Conservation (phyloP, 345 rosid genomes). For the Linum usitatissimum region DNA sequence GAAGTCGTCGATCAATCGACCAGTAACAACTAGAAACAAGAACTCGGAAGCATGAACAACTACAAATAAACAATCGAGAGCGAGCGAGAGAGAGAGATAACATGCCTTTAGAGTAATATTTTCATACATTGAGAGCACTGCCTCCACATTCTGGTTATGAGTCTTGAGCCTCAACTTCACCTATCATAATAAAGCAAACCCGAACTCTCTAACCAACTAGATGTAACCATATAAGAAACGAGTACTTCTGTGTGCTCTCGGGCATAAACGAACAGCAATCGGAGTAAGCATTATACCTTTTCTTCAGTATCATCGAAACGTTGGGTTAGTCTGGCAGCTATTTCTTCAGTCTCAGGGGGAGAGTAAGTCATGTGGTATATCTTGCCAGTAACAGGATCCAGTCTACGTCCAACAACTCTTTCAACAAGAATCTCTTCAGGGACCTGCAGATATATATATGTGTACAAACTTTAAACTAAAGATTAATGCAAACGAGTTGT, state of each 20-base stretch:
- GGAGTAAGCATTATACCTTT: slow-evolving; percentile 40
- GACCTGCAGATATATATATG: slow-evolving; percentile 39
- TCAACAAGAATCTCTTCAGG: slow-evolving; percentile 81
- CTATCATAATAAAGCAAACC: slow-evolving; percentile 16
- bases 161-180: slow-evolving; percentile 71
- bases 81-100: slow-evolving; percentile 10
- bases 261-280: slow-evolving; percentile 5
- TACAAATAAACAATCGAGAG: slow-evolving; percentile 7
- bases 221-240: too few relatives aligned
- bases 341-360: slow-evolving; percentile 81
- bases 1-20: neutral
- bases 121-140: slow-evolving; percentile 71
- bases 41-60: neutral
- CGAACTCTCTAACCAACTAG: neutral
- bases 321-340: slow-evolving; percentile 76
- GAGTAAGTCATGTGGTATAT: slow-evolving; percentile 87
- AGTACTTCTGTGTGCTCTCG: too few relatives aligned
- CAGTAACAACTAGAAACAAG: neutral
- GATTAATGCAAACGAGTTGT: neutral
- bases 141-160: slow-evolving; percentile 70
- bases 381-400: slow-evolving; percentile 90
- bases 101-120: slow-evolving; percentile 68
- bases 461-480: neutral
- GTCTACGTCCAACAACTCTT: slow-evolving; percentile 83
- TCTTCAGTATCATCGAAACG: slow-evolving; percentile 94